Conservation (phyloP, 306 rosid species). For the Quillaja saponaria region DNA sequence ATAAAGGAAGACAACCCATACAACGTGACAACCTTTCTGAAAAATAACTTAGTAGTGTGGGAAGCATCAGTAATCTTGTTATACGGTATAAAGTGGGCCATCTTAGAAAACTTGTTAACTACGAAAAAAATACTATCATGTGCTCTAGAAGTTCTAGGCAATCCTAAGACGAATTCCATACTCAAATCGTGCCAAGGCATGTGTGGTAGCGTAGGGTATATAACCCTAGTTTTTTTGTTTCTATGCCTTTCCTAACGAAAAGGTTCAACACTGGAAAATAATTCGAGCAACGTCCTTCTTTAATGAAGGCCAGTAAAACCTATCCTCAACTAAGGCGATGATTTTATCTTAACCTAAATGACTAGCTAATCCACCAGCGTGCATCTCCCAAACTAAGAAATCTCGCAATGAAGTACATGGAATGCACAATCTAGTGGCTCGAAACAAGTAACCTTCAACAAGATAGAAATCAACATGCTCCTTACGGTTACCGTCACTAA, state of each 20-base stretch:
- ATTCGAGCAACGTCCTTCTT: not conserved
- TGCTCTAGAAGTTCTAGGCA: not conserved
- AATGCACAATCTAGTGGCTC: not conserved
- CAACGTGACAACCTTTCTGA: not conserved
- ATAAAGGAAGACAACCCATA: not conserved
- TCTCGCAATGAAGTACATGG: not conserved
- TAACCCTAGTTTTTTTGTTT: not conserved
- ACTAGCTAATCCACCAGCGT: not conserved
- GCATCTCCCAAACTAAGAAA: not conserved
- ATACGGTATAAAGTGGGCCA: not conserved
- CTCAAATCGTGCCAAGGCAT: constrained; percentile 1
- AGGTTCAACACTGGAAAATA: not conserved
- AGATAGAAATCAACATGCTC: too few relatives aligned
- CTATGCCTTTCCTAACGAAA: not conserved
- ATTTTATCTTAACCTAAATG: not conserved
- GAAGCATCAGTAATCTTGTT: not conserved
- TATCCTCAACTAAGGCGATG: not conserved
- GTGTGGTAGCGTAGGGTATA: not conserved
- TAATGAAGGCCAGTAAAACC: not conserved
- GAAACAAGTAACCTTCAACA: not conserved
- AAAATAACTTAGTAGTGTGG: not conserved
- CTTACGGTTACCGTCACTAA: not conserved
- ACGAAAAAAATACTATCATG: not conserved
- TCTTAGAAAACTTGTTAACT: not conserved
- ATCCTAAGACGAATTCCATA: not conserved